Conservation (phyloP, 2,329 filamentous ascomycete species). For the Epicoccum nigrum region DNA sequence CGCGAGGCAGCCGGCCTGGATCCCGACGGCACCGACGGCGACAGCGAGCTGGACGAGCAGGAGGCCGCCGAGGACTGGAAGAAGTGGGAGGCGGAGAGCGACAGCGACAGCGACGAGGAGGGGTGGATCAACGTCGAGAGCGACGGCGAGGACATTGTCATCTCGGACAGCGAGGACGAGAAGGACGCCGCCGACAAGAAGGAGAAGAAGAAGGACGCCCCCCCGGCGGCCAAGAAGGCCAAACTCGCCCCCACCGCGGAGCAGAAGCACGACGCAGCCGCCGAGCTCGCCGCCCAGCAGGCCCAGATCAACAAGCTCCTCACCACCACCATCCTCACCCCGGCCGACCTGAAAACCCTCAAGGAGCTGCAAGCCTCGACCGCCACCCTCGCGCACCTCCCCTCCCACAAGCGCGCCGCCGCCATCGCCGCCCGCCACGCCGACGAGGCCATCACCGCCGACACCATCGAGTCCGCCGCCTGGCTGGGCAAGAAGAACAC, state of each 20-base stretch:
- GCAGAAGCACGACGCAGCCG: constrained; percentile 49
- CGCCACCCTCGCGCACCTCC: constrained; percentile 68
- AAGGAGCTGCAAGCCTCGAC: constrained; percentile 81
- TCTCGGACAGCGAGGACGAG: constrained; percentile 76
- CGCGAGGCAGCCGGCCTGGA: no score
- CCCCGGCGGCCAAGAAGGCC: constrained; percentile 65
- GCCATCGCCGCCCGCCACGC: constrained; percentile 64
- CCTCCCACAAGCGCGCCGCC: constrained; percentile 50
- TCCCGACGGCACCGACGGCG: constrained; percentile 65
- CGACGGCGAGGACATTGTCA: constrained; percentile 76
- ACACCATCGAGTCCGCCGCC: constrained; percentile 87
- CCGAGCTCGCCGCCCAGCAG: constrained; percentile 22
- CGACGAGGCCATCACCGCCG: constrained; percentile 88
- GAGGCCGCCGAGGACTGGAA: constrained; percentile 62
- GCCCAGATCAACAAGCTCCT: constrained; percentile 68
- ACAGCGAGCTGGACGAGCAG: constrained; percentile 65
- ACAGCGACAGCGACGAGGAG: constrained; percentile 68
- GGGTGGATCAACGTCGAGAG: constrained; percentile 93
- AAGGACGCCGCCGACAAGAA: no score
- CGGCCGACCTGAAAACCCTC: constrained; percentile 93
- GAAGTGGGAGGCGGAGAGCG: constrained; percentile 67
- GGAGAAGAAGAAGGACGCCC: constrained; percentile 51
- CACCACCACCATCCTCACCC: constrained; percentile 92
- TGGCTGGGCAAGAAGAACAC: constrained; percentile 78
- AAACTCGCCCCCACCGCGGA: constrained; percentile 56